Conservation (phyloP, 2,329 filamentous ascomycete species). For the Sclerotinia minor region DNA sequence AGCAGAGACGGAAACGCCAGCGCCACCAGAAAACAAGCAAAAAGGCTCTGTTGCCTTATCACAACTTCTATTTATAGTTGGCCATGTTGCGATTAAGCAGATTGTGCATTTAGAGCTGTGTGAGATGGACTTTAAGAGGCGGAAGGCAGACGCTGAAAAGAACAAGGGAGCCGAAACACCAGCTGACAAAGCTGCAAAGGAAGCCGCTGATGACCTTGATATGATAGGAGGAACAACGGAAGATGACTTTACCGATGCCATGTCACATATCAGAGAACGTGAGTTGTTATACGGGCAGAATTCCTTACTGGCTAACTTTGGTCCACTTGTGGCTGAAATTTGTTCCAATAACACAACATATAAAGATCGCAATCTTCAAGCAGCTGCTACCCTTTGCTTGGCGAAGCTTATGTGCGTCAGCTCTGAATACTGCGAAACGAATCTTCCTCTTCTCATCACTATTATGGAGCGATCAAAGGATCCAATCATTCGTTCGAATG, state of each 20-base stretch:
- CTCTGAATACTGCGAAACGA: slow-evolving; percentile 91
- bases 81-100: slow-evolving; percentile 96
- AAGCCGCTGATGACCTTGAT: slow-evolving; percentile 86
- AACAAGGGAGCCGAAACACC: slow-evolving; percentile 48
- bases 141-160: slow-evolving; percentile 89
- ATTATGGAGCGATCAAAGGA: slow-evolving; percentile 95
- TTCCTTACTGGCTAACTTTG: slow-evolving; percentile 86
- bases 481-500: slow-evolving; percentile 90
- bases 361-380: slow-evolving; percentile 84
- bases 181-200: slow-evolving; percentile 56
- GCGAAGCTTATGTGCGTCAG: slow-evolving; percentile 99
- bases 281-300: slow-evolving; percentile 80
- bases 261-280: slow-evolving; percentile 79
- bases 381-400: slow-evolving; percentile 88
- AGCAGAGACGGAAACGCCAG: slow-evolving; percentile 17
- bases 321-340: slow-evolving; percentile 87
- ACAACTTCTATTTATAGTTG: slow-evolving; percentile 90
- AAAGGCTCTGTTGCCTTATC: slow-evolving; percentile 77
- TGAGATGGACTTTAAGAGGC: slow-evolving; percentile 94
- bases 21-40: slow-evolving; percentile 48
- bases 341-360: slow-evolving; percentile 94
- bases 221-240: slow-evolving; percentile 96
- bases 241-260: slow-evolving; percentile 87
- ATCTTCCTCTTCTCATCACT: slow-evolving; percentile 90
- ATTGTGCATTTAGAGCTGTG: slow-evolving; percentile 98